Percentiles rank a stretch among this genome's conserved stretches.
These are phyloP conservation scores for Chaetoceros tenuissimus DNA, from an alignment of 108 stramenopile genomes.

Conservation along the genomic window DNA sequence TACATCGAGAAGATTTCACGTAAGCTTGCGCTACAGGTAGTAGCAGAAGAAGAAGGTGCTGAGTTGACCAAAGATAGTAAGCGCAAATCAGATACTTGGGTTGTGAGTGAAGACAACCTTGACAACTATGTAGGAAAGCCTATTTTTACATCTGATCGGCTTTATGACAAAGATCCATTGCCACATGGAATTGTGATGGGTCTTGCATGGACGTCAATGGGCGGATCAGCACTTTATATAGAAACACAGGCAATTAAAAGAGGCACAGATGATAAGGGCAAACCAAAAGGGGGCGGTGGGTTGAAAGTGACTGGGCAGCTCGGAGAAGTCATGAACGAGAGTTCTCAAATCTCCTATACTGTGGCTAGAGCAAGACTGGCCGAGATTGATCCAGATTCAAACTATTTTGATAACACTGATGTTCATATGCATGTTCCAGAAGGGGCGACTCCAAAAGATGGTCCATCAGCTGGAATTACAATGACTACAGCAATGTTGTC, in stretches of 20 bases:
- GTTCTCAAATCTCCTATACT: conserved; percentile 89
- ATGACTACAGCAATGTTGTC: conserved; percentile 96
- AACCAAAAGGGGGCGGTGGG: conserved; percentile 63
- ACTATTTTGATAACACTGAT: conserved; percentile 73
- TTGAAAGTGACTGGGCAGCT: conserved; percentile 91
- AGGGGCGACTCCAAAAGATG: conserved; percentile 98
- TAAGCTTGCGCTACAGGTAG: conserved; percentile 80
- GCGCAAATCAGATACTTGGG: conserved; percentile 63
- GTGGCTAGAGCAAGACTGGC: conserved; percentile 80
- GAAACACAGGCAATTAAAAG: conserved; percentile 89
- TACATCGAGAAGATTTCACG: conserved; percentile 92
- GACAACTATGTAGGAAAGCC: conserved; percentile 92
- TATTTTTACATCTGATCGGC: conserved; percentile 81
- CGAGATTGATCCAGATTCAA: conserved; percentile 49
- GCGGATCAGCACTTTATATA: conserved; percentile 93
- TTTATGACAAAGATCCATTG: conserved; percentile 85
- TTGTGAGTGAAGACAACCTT: conserved; percentile 59
- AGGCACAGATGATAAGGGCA: conserved; percentile 49
- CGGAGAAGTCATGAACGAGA: conserved; percentile 94
- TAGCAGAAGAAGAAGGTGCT: conserved; percentile 78
- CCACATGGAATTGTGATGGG: conserved; percentile 98
- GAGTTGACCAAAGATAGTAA: conserved; percentile 62
- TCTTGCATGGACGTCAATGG: conserved; percentile 95
- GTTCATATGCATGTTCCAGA: conserved; percentile 99
- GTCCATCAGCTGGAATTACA: conserved; percentile 94